These are phyloP conservation scores for Apiosordaria backusii DNA, from an alignment of 495 filamentous ascomycete genomes.

Conservation along the genomic window DNA sequence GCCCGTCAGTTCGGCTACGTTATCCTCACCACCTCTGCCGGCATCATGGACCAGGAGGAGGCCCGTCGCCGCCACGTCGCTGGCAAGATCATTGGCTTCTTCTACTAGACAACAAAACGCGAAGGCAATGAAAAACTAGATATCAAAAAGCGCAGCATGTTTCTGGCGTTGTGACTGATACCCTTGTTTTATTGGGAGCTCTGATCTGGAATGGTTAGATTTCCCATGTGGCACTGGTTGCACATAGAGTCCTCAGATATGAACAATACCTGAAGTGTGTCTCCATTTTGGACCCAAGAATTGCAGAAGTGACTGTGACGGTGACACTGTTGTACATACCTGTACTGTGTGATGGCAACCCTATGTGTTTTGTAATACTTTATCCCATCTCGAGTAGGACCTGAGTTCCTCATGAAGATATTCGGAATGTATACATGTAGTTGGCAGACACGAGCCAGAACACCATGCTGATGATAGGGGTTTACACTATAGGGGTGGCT, in stretches of 20 bases:
- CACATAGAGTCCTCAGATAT: background rate
- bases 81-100: slow-evolving; percentile 95
- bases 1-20: slow-evolving; percentile 99
- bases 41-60: slow-evolving; percentile 99
- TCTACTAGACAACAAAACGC: slow-evolving; percentile 61
- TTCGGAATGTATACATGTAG: background rate
- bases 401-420: background rate
- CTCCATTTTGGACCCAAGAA: background rate
- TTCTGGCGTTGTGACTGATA: slow-evolving; percentile 21
- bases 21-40: slow-evolving; percentile 95
- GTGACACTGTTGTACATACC: background rate
- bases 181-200: slow-evolving; percentile 17
- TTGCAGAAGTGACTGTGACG: background rate
- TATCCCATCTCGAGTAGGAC: background rate
- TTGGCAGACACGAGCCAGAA: background rate
- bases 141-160: slow-evolving; percentile 11
- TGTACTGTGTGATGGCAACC: background rate
- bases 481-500: background rate
- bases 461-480: background rate
- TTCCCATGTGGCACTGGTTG: background rate
- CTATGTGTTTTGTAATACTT: background rate
- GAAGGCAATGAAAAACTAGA: slow-evolving; percentile 19
- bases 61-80: slow-evolving; percentile 95
- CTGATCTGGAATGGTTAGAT: slow-evolving; percentile 7
- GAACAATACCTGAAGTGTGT: background rate